Base-by-base conservation (phyloP, 2,329 filamentous ascomycete species). In the Fusarium tanahbumbuense region DNA sequence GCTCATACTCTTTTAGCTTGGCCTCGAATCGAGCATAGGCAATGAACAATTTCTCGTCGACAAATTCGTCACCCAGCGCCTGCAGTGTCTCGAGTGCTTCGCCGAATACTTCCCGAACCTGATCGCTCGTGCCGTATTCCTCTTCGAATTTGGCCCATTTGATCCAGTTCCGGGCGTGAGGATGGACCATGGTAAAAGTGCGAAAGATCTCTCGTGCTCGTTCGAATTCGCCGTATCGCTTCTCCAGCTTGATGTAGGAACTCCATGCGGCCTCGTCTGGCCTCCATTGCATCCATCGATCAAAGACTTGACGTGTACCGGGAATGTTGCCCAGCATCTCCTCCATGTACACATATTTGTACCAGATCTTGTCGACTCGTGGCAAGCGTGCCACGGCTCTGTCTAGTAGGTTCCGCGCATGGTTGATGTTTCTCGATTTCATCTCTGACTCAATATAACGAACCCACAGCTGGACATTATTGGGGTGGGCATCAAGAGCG, bases 331-430 rank as follows among this genome's bases (percentile, higher is more conserved):
- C 94, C 57, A 99, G 87, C 82, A 95, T 98, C 86, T 99, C 96
- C 83, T 98, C 95, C 92, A 97, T 97, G 79, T 97, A 97, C 27
- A 97, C 93, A 84, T 98, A 99, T 80, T 98, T 98, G 85, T 97
- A 99, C 96, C 96, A 99, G 34, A 99, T 84, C 85, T 98, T 98
- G 79, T 98, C 94, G 42, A 98, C 89, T 60, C 96, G 87, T 8
- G 96, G 96, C 41, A 98, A 84, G 59, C 97, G 93, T 1, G 94
- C 94, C 56, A 98, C 93, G n/a, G 96, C 94, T 58, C 96, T 91
- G 79, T 99, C 96, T 55, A 99, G 88, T 54, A 99, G 82, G 78
- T 99, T 99, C 62, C 96, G 87, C 34, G 96, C 94, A 86, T 98
- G 95, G 79, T 97, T 97, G 84, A 99, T 98, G 78, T 97, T 97